Base-by-base conservation (phyloP, 352 stramenopile genomes). In the Pythium guiyangense region DNA sequence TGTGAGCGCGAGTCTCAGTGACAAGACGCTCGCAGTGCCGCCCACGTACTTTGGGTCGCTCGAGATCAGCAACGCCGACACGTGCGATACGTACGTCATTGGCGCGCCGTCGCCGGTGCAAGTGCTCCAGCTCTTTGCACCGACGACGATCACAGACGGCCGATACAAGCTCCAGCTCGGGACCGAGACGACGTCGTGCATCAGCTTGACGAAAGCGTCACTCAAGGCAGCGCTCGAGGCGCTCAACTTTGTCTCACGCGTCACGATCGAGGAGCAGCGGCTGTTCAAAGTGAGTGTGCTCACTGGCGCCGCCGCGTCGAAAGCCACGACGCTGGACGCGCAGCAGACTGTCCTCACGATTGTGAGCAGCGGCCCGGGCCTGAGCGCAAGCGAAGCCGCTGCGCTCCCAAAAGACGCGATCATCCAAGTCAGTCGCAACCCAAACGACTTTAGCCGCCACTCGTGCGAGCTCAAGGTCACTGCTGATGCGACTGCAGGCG, bases 351-450 rank as follows among this genome's bases (percentile, higher is more conserved):
- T 54, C 4, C 54, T 92, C 29, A 75, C 73, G 6, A 52, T 90
- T 15, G 59, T 60, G 18, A 81, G 61, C 27, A 62, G 50, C 4
- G 64, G 66, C 1, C 44, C 45, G 25, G 66, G 76, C 11, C 57
- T 92, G 14, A 78, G 65, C 17, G 27, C 45, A 17, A 39, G 3
- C 3, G 63, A 92, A 57, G 69, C 64, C 5, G 60, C 6, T 2
- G 62, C 57, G 10, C 50, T 92, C 25, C 35, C 35, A 0, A 26
- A 62, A 26, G 43, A 67, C n/a, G 53, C 76, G 6, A 67, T 91
- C 18, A 77, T 92, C 22, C 74, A 74, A 61, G 78, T 90, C n/a
- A 86, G 77, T 44, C 80, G 77, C 6, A 91, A 88, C 54, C 74
- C 79, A 27, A 85, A 88, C 51, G 74, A 90, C 51, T 79, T 88